Percentiles rank a stretch among this genome's conserved stretches.
These are phyloP conservation scores for Gossypium davidsonii DNA, from an alignment of 441 rosid genomes.

Conservation along the genomic window DNA sequence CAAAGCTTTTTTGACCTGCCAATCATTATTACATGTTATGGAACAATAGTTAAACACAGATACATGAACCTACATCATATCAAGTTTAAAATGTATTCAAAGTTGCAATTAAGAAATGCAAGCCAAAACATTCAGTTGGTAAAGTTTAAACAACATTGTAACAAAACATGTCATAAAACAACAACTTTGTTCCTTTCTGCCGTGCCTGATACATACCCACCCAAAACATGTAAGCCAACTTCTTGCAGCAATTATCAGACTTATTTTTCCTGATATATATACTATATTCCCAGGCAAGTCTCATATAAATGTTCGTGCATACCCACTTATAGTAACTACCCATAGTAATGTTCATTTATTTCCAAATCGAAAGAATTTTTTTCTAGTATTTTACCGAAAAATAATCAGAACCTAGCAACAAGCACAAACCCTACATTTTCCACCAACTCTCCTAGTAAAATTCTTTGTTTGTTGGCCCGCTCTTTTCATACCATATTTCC, in stretches of 20 bases:
- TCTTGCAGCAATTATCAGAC: neutral
- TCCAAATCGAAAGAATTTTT: constrained; percentile 1
- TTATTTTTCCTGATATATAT: neutral
- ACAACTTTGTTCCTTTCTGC: neutral
- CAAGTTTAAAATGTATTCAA: neutral
- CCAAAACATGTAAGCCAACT: neutral
- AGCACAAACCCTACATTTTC: neutral
- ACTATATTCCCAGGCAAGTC: neutral
- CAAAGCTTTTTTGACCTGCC: constrained; percentile 81
- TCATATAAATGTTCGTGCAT: neutral
- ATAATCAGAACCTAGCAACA: constrained; percentile 5
- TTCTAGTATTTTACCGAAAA: neutral
- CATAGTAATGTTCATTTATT: neutral
- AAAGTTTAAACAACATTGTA: neutral
- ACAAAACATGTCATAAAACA: neutral
- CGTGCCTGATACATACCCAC: neutral
- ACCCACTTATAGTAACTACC: neutral
- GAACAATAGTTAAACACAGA: neutral
- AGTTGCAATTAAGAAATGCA: neutral
- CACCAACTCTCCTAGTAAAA: neutral
- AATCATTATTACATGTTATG: neutral
- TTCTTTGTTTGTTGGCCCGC: neutral
- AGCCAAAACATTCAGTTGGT: neutral
- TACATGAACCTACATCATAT: neutral
- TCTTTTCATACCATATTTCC: neutral